phyloP scores from a whole-genome alignment of 1,284 basidiomycete species.

The Ganoderma multipileum region DNA sequence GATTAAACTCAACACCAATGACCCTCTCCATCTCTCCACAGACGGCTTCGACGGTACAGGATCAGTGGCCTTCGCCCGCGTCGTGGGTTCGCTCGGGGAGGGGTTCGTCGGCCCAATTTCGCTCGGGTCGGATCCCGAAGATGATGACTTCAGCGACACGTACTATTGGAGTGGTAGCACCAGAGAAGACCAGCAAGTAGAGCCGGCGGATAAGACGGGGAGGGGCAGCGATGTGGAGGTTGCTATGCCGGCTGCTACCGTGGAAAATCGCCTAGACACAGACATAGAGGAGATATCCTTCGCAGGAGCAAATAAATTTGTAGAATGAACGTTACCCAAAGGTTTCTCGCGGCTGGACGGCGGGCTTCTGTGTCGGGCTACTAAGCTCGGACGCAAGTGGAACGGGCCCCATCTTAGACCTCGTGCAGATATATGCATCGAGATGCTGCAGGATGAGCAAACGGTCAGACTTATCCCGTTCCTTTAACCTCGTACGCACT shows the following conservation, averaged over 20 bases:
- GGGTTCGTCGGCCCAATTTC: background rate
- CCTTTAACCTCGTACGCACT: no score
- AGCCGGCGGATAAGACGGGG: background rate
- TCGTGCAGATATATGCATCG: no score
- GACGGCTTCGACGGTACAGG: background rate
- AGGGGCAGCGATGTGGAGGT: background rate
- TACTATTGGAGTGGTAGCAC: background rate
- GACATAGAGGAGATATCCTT: background rate
- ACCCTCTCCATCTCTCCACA: background rate
- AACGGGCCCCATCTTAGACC: no score
- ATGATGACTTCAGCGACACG: background rate
- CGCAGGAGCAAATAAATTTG: background rate
- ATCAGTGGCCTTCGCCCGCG: slow-evolving; percentile 6
- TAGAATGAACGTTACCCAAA: background rate
- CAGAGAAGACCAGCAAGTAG: background rate
- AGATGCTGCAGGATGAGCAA: no score
- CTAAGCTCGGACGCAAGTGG: no score
- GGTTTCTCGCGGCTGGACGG: background rate
- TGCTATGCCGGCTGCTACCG: background rate
- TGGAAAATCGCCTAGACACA: background rate
- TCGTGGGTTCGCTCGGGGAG: slow-evolving; percentile 10
- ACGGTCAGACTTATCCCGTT: no score
- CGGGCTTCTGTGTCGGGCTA: no score
- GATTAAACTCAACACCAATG: background rate
- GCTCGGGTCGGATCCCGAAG: background rate